A percentile compares a stretch with the other conserved stretches of the same genome.
phyloP scores from a whole-genome alignment of 179 eudicot species.

The Camellia oleifera region DNA sequence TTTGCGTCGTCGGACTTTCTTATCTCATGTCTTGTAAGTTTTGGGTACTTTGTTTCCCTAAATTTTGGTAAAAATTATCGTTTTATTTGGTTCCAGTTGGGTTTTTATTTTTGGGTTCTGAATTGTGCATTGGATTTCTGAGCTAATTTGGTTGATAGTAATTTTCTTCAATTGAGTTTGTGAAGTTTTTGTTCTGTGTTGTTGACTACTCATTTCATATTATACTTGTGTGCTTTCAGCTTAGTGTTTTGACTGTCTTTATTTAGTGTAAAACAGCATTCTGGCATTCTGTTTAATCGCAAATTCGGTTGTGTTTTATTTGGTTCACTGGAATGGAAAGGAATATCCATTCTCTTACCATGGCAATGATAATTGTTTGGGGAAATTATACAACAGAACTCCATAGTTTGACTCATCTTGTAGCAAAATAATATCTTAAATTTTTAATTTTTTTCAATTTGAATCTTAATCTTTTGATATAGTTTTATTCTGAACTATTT shows the following conservation, averaged over 20 bases:
- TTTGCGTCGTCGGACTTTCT: slow-evolving; percentile 74
- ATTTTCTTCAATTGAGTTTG: background rate
- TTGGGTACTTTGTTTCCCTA: background rate
- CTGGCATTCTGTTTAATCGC: background rate
- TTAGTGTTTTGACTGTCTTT: background rate
- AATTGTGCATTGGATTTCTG: background rate
- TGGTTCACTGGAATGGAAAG: no score
- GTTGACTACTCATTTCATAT: background rate
- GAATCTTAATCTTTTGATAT: no score
- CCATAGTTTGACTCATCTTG: no score
- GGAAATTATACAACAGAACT: no score
- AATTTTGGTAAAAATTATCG: slow-evolving; percentile 1
- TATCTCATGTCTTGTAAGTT: slow-evolving; percentile 93
- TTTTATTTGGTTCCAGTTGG: slow-evolving; percentile 6
- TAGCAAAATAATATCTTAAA: no score
- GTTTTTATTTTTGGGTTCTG: background rate
- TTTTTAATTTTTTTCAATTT: no score
- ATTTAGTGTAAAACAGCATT: background rate
- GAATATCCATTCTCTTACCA: no score
- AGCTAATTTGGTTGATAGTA: background rate
- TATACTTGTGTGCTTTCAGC: background rate
- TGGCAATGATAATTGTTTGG: no score
- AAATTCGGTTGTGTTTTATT: background rate
- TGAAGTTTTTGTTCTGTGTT: background rate
- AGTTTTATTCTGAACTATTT: no score